Evolutionary conservation across 768 basidiomycete species (phyloP).

Genomic region (Rhizopogon vesiculosus): DNA sequence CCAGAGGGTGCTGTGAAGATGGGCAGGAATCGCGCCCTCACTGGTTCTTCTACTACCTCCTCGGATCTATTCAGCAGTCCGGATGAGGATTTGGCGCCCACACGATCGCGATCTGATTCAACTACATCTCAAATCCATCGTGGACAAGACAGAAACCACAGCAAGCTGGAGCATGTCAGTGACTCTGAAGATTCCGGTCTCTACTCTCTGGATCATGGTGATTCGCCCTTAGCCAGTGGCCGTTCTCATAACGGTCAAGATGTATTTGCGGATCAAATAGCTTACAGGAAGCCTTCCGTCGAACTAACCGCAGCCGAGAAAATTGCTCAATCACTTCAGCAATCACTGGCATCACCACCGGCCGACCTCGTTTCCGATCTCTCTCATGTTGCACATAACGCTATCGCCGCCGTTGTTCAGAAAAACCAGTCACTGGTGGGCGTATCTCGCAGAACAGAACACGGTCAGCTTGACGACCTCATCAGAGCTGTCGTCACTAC

Average conservation of each 20-base stretch:
- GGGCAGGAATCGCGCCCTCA: conserved; percentile 29
- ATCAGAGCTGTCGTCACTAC: conserved; percentile 61
- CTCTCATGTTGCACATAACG: conserved; percentile 48
- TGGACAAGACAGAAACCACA: conserved; percentile 24
- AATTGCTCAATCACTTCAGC: conserved; percentile 62
- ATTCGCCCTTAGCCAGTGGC: conserved; percentile 25
- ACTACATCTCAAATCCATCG: conserved; percentile 23
- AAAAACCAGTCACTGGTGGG: conserved; percentile 50
- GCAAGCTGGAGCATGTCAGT: conserved; percentile 44
- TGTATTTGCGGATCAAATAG: conserved; percentile 7
- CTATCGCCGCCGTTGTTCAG: conserved; percentile 57
- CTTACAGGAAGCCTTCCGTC: conserved; percentile 19
- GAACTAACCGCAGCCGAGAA: conserved; percentile 65
- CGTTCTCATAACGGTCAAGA: conserved; percentile 27
- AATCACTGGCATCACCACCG: conserved; percentile 50
- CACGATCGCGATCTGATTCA: conserved; percentile 31
- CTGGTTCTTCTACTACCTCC: conserved; percentile 29
- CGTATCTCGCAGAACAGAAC: conserved; percentile 43
- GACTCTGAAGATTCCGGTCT: conserved; percentile 76
- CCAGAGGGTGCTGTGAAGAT: conserved; percentile 18
- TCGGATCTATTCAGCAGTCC: conserved; percentile 19
- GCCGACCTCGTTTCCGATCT: conserved; percentile 60
- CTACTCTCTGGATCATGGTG: conserved; percentile 28
- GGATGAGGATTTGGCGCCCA: conserved; percentile 17
- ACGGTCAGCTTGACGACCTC: conserved; percentile 58